Base-by-base conservation (phyloP, 371 early-diverging fungal genomes). In the Rhizopus sp. region DNA sequence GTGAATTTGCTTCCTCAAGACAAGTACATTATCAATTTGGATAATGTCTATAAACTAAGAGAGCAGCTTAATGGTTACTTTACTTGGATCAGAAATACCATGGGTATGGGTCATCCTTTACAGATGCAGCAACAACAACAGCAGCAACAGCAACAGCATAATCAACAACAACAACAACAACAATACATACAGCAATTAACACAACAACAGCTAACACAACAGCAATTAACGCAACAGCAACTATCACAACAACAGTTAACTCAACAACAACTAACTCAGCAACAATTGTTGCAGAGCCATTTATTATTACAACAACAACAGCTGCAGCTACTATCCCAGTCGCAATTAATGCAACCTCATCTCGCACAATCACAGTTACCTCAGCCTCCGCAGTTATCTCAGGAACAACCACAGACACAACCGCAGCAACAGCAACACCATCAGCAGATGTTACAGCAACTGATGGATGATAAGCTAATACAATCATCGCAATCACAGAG, bases 1-100 rank as follows among this genome's bases (percentile, higher is more conserved):
- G 57, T 80, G n/a, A 72, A 72, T 0, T 51, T 69, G 9, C 50
- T 83, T 9, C 64, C 69, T 30, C 78, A 80, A 33, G 71, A 78
- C 30, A 70, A 72, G 17, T 85, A 66, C 50, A 67, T 77, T 7
- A 72, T 85, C 17, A 71, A 64, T 3, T 54, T 78, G 17, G 78
- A 79, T 10, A 72, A 80, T 31, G 56, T 83, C 15, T 57, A 63
- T 2, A 79, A 78, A 41, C 52, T 85, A 37, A 68, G 68, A 37
- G 81, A 83, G 0, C 81, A 82, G 23, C 71, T 85, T 23, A 73
- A 60, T 38, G 67, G 76, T 0, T 85, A 81, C 40, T 80, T 83
- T 53, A 40, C 62, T 9, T 85, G 69, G 69, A 69, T 81, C 4
- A 59, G 68, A 44, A 74, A 63, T 47, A 70, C 72, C 10, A 61